Base-by-base conservation (phyloP, 2,329 filamentous ascomycete genomes). In the Exserohilum turcica region DNA sequence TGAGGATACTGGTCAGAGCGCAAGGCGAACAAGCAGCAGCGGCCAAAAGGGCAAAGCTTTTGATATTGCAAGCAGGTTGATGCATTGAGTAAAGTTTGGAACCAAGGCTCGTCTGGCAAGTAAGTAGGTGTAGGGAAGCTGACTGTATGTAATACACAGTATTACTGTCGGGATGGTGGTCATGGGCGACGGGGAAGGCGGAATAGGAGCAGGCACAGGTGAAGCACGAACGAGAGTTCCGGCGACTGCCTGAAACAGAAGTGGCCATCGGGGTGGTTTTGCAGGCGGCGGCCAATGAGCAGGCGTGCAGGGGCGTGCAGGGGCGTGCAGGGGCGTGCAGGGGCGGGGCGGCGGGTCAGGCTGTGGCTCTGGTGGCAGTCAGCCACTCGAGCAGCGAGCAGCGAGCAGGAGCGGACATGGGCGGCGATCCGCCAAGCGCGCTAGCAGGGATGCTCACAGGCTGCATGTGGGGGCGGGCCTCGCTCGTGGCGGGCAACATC, bases 371-470 rank as follows among this genome's bases (percentile, higher is more conserved):
- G 27, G 35, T 21, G 35, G 16, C 43, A 63, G 51, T 18, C 43
- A 57, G 61, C 65, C 63, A 66, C 54, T 47, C 38, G 39, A 45
- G n/a, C n/a, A n/a, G n/a, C n/a, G n/a, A n/a, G n/a, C n/a, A n/a
- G n/a, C n/a, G n/a, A n/a, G n/a, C n/a, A n/a, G n/a, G n/a, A n/a
- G 49, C 40, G 45, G 43, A 38, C 51, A 55, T 21, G 37, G 43
- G 47, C 28, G 50, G 32, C 29, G 54, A 51, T 46, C 35, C 29
- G 47, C 37, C 40, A 46, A 16, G n/a, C 16, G 29, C 37, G 33
- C 35, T 35, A 40, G 33, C 21, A 48, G 43, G 37, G 40, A 36
- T 32, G 21, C 21, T 4, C 10, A 9, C 36, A 21, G 29, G 44
- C 40, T 21, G 40, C 16, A 43, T 36, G 39, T 29, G 52, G 52